Conservation (phyloP, 352 stramenopile species). For the Pythium scleroteichum region DNA sequence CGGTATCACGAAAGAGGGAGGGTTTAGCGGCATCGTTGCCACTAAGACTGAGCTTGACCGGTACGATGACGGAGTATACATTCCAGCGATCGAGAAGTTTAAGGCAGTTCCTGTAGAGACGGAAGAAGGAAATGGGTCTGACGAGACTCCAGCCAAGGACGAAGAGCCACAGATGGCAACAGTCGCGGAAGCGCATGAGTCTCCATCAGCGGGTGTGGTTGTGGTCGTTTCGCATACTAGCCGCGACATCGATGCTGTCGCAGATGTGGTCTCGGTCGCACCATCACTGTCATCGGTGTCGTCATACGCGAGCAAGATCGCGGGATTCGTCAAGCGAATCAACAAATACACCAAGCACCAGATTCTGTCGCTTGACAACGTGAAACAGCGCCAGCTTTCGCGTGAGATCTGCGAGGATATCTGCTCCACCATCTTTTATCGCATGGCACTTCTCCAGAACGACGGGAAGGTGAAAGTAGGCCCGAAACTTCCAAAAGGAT, state of each 20-base stretch:
- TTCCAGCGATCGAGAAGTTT: conserved; percentile 29
- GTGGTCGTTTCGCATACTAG: conserved; percentile 20
- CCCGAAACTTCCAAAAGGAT: conserved; percentile 89
- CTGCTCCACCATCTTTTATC: conserved; percentile 94
- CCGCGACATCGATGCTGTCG: background rate
- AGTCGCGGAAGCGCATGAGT: conserved; percentile 4
- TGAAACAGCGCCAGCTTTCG: conserved; percentile 71
- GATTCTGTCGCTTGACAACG: conserved; percentile 60
- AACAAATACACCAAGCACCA: conserved; percentile 69
- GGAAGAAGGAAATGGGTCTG: conserved; percentile 23
- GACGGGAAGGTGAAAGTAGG: conserved; percentile 66
- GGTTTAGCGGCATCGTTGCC: conserved; percentile 69
- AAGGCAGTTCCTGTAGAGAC: conserved; percentile 8
- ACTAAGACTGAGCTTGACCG: conserved; percentile 67
- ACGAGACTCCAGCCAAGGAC: conserved; percentile 8
- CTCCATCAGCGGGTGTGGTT: conserved; percentile 20
- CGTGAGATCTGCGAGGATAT: conserved; percentile 86
- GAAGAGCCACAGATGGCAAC: conserved; percentile 7
- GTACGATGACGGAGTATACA: conserved; percentile 41
- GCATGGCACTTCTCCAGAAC: conserved; percentile 84
- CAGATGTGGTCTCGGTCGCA: conserved; percentile 6
- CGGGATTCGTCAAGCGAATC: conserved; percentile 65
- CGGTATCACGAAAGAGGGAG: conserved; percentile 79
- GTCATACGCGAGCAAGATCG: conserved; percentile 55
- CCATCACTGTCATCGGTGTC: conserved; percentile 25